Evolutionary conservation across 768 basidiomycete genomes (phyloP).

Genomic region (Boletus sensibilis): DNA sequence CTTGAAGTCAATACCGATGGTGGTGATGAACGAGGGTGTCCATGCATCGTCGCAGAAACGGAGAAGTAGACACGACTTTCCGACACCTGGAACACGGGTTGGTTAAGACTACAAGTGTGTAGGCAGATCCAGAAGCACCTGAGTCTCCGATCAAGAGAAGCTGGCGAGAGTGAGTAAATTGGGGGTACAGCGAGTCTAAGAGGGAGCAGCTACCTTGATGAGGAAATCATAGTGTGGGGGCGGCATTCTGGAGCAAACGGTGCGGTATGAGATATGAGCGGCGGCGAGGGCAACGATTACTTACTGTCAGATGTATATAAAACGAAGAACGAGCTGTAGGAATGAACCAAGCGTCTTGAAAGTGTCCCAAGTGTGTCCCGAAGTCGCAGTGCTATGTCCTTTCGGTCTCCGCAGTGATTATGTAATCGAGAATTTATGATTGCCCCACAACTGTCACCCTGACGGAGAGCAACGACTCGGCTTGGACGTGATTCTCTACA

Average conservation of each 20-base stretch:
- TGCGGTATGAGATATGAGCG: background rate
- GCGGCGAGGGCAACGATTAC: background rate
- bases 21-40: slow-evolving; percentile 99
- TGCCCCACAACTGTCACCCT: background rate
- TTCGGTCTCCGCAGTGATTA: slow-evolving; percentile 25
- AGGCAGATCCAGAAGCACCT: slow-evolving; percentile 43
- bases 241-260: slow-evolving; percentile 54
- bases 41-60: slow-evolving; percentile 99
- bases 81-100: slow-evolving; percentile 61
- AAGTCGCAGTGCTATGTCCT: background rate
- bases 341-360: background rate
- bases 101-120: slow-evolving; percentile 4
- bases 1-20: slow-evolving; percentile 99
- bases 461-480: background rate
- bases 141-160: slow-evolving; percentile 96
- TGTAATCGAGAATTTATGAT: slow-evolving; percentile 3
- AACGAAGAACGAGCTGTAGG: background rate
- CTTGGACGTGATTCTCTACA: slow-evolving; percentile 2
- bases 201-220: slow-evolving; percentile 65
- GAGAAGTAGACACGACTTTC: slow-evolving; percentile 93
- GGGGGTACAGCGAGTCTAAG: slow-evolving; percentile 4
- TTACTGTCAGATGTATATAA: background rate
- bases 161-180: slow-evolving; percentile 37
- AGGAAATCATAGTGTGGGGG: slow-evolving; percentile 97
- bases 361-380: background rate